Conservation (phyloP, 73 alveolate genomes). For the Blepharisma stoltei region DNA sequence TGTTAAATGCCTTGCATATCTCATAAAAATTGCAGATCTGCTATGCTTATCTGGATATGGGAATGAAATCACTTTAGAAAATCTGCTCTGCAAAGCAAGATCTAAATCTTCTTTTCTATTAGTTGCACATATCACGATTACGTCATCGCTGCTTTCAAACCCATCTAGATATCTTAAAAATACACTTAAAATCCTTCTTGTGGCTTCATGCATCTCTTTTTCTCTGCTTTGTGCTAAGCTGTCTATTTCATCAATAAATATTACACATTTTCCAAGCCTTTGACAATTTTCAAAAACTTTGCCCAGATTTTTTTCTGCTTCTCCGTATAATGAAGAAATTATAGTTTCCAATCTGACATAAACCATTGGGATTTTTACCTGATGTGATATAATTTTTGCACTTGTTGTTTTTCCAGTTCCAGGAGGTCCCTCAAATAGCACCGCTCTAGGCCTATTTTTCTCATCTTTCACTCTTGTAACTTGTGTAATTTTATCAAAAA, state of each 20-base stretch:
- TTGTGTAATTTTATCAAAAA: conserved; percentile 74
- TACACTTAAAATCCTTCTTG: conserved; percentile 81
- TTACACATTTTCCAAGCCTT: conserved; percentile 72
- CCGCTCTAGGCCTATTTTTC: conserved; percentile 85
- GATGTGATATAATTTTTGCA: conserved; percentile 79
- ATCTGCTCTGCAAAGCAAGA: conserved; percentile 78
- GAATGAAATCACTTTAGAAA: conserved; percentile 66
- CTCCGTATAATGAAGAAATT: conserved; percentile 85
- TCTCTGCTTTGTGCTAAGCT: conserved; percentile 76
- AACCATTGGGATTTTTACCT: conserved; percentile 83
- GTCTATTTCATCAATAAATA: conserved; percentile 87
- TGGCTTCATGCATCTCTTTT: conserved; percentile 82
- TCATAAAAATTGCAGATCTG: conserved; percentile 68
- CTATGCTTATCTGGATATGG: conserved; percentile 71
- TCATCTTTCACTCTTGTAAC: conserved; percentile 83
- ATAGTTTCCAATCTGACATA: conserved; percentile 85
- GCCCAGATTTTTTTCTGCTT: conserved; percentile 72
- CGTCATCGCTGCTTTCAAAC: conserved; percentile 78
- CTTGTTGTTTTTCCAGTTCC: conserved; percentile 93
- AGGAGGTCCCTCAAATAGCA: conserved; percentile 92
- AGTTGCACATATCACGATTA: conserved; percentile 81
- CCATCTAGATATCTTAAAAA: conserved; percentile 77
- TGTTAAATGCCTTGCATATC: conserved; percentile 73
- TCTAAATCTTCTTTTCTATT: conserved; percentile 85
- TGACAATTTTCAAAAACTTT: conserved; percentile 75